These are phyloP conservation scores for Cynanchum wilfordii DNA, from an alignment of 257 asterid genomes.

Conservation along the genomic window DNA sequence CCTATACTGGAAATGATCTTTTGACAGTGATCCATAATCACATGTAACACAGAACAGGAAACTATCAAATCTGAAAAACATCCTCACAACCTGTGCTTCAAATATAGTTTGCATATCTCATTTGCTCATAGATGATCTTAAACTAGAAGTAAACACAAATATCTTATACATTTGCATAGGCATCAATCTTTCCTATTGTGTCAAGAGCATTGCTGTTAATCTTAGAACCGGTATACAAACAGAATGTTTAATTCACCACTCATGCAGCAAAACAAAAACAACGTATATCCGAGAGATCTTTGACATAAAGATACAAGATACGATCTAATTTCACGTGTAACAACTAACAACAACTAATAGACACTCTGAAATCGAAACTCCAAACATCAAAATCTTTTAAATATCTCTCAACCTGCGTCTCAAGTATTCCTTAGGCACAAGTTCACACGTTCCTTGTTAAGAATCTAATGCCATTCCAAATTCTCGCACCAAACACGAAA, in stretches of 20 bases:
- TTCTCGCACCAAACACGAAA: neutral
- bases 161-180: neutral
- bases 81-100: neutral
- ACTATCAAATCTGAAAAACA: too few relatives aligned
- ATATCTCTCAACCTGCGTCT: neutral
- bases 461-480: conserved; percentile 10
- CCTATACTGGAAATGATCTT: neutral
- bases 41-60: neutral
- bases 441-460: neutral
- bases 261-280: neutral
- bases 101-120: neutral
- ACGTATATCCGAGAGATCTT: neutral
- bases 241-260: neutral
- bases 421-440: neutral
- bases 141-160: neutral
- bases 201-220: neutral
- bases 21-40: neutral
- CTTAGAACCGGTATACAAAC: neutral
- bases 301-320: neutral
- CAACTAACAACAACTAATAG: neutral
- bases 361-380: neutral
- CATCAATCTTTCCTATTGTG: neutral
- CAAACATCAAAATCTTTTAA: neutral
- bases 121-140: neutral
- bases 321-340: neutral